Base-by-base conservation (phyloP, 345 rosid genomes). In the Euphorbia lathyris region DNA sequence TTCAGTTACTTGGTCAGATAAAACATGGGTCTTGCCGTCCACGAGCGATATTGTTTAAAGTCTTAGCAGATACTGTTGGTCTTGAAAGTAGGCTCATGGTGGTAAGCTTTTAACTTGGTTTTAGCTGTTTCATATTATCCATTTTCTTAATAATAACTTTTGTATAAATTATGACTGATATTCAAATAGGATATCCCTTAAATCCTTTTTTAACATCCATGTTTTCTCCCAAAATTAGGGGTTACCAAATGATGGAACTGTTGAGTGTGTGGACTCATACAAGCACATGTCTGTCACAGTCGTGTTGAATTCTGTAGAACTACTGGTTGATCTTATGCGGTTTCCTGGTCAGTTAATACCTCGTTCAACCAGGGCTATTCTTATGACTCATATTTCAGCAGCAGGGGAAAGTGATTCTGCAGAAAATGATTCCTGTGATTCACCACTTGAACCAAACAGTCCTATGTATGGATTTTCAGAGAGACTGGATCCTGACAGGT, bases 341-440 rank as follows among this genome's bases (percentile, higher is more conserved):
- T 87, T 85, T 87, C 99, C 99, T 2, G 99, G 99, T 71, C 90
- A 89, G 83, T 80, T 96, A 68, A 96, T 92, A 70, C 98, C 97
- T 5, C 69, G 81, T 56, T 86, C 97, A 60, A 88, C 96, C 43
- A 91, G 83, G 70, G 98, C 96, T 38, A 90, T 91, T 50, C 83
- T 83, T 76, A 88, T 90, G 96, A 85, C 92, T 78, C 98, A 94
- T 81, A 80, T 87, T 51, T 86, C 96, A 71, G 88, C 93, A n/a
- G 93, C 95, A 69, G 98, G 91, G 86, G 98, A 94, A 86, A 94
- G 97, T 82, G 98, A 94, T 80, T 94, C 95, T 71, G 97, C 97
- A 58, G 98, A 92, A 81, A 92, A 95, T 82, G 99, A 95, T 82
- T 95, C 98, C 20, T 95, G 99, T 48, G 99, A 95, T 80, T 92